A percentile compares a stretch with the other conserved stretches of the same genome.
Evolutionary conservation across 805 yeast genomes (phyloP).

Genomic region (Tetrapisispora phaffii): DNA sequence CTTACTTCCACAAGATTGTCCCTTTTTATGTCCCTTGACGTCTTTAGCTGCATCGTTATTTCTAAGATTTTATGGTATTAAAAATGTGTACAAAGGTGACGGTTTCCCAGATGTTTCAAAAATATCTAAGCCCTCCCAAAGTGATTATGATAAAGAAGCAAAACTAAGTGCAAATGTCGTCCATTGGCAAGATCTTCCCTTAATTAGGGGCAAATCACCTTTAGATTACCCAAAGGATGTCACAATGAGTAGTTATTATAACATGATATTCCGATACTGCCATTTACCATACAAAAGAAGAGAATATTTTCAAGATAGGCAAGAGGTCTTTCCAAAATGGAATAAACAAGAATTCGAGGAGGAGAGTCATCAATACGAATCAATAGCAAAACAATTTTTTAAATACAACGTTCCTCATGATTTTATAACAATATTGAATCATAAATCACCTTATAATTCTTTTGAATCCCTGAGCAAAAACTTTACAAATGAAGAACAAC

Average conservation of each 20-base stretch:
- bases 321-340: slow-evolving; percentile 14
- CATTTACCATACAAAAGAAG: slow-evolving; percentile 24
- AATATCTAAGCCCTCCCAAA: slow-evolving; percentile 1
- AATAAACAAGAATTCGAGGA: slow-evolving; percentile 5
- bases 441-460: slow-evolving; percentile 9
- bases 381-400: slow-evolving; percentile 8
- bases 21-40: slow-evolving; percentile 24
- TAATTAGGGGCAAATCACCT: slow-evolving; percentile 21
- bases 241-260: slow-evolving; percentile 21
- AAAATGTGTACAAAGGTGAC: slow-evolving; percentile 19
- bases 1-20: slow-evolving; percentile 17
- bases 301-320: slow-evolving; percentile 15
- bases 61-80: slow-evolving; percentile 25
- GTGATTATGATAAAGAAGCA: not conserved
- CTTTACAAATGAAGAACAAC: not conserved
- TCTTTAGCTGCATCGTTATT: slow-evolving; percentile 23
- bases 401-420: slow-evolving; percentile 20
- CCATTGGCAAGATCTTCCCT: slow-evolving; percentile 16
- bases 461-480: not conserved
- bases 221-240: slow-evolving; percentile 25
- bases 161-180: slow-evolving; percentile 1
- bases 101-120: slow-evolving; percentile 23
- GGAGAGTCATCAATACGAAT: slow-evolving; percentile 2
- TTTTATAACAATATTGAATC: slow-evolving; percentile 15
- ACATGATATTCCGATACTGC: slow-evolving; percentile 24